Evolutionary conservation across 2,329 filamentous ascomycete species (phyloP).

Genomic region (Coleophoma eucalyptorum): DNA sequence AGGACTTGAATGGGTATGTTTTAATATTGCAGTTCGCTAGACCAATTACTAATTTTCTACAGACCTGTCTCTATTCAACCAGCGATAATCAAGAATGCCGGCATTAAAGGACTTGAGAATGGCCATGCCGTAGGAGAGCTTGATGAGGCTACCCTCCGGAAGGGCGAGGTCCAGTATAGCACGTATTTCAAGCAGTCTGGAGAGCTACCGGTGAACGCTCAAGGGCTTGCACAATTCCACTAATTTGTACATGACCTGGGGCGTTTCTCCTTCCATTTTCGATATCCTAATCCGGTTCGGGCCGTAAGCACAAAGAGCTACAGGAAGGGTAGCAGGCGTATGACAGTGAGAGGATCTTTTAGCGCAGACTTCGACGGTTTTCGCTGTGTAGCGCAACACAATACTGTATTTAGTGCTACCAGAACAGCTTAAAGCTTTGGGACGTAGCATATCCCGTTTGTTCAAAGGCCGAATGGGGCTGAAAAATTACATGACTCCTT

Average conservation of each 20-base stretch:
- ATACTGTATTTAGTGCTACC: too few relatives aligned
- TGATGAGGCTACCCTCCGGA: constrained; percentile 36
- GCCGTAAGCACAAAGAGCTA: too few relatives aligned
- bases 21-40: not conserved
- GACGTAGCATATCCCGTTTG: too few relatives aligned
- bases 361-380: too few relatives aligned
- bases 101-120: constrained; percentile 36
- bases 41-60: constrained; percentile 10
- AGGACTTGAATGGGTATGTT: constrained; percentile 78
- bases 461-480: too few relatives aligned
- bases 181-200: constrained; percentile 35
- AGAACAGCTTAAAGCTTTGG: too few relatives aligned
- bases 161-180: constrained; percentile 38
- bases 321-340: too few relatives aligned
- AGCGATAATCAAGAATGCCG: constrained; percentile 27
- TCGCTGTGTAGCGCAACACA: too few relatives aligned
- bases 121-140: constrained; percentile 36
- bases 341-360: too few relatives aligned
- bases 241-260: constrained; percentile 2
- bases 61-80: constrained; percentile 39
- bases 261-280: not conserved
- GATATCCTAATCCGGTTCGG: not conserved
- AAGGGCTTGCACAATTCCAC: constrained; percentile 23
- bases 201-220: constrained; percentile 18
- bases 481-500: too few relatives aligned